Evolutionary conservation across 352 stramenopile species (phyloP).

Genomic region (Saprolegnia diclina): DNA sequence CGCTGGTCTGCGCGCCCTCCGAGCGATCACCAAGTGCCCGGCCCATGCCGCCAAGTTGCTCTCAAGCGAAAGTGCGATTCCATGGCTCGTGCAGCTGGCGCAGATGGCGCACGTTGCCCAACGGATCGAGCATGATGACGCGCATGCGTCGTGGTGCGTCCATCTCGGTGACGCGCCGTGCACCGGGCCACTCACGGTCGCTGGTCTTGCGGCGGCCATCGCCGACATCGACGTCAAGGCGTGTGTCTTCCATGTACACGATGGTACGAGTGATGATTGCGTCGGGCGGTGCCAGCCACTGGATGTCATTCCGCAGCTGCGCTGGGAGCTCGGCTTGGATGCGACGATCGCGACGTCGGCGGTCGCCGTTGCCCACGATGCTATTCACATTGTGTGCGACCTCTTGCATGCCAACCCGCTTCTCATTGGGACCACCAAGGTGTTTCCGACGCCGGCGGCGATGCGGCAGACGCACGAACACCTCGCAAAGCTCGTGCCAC

Average conservation of each 20-base stretch:
- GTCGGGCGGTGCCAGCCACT: not conserved
- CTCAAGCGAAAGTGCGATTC: slow-evolving; percentile 36
- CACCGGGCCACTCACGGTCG: not conserved
- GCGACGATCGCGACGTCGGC: slow-evolving; percentile 45
- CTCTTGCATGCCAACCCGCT: slow-evolving; percentile 62
- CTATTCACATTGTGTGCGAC: slow-evolving; percentile 52
- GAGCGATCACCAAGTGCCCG: slow-evolving; percentile 44
- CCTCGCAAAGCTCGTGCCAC: slow-evolving; percentile 42
- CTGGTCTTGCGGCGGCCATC: not conserved
- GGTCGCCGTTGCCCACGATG: slow-evolving; percentile 63
- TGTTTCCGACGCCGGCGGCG: slow-evolving; percentile 55
- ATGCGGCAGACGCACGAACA: slow-evolving; percentile 48
- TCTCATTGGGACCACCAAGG: slow-evolving; percentile 28
- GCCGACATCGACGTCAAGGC: not conserved
- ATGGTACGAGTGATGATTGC: not conserved
- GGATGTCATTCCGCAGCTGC: slow-evolving; percentile 41
- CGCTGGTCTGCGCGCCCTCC: slow-evolving; percentile 46
- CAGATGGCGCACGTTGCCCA: slow-evolving; percentile 56
- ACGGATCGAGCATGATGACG: slow-evolving; percentile 11
- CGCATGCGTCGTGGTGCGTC: not conserved
- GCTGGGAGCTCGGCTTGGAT: slow-evolving; percentile 67
- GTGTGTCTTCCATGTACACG: not conserved
- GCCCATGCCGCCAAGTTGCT: slow-evolving; percentile 54
- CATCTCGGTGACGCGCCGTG: not conserved
- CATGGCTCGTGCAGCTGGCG: slow-evolving; percentile 52